phyloP scores from a whole-genome alignment of 371 early-diverging fungal species.

The Coelomomyces lativittatus region DNA sequence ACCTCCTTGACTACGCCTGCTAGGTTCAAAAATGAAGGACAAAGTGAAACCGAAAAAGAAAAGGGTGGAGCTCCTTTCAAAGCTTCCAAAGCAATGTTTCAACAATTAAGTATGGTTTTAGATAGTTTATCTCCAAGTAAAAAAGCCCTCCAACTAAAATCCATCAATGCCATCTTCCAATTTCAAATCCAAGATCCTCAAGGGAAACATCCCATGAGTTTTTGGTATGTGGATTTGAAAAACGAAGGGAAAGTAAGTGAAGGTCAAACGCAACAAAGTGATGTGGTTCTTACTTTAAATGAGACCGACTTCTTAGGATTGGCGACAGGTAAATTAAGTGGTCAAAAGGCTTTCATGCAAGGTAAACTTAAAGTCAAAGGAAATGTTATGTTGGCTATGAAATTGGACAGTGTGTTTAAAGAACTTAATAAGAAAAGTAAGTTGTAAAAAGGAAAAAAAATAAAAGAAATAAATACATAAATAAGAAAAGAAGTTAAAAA shows the following conservation, averaged over 20 bases:
- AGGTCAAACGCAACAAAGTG: conserved; percentile 20
- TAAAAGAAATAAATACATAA: too few species aligned
- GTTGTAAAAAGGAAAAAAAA: too few species aligned
- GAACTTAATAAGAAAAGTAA: background rate
- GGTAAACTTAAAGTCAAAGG: conserved; percentile 81
- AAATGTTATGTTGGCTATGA: conserved; percentile 43
- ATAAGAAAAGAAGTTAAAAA: too few species aligned
- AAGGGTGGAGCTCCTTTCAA: conserved; percentile 6
- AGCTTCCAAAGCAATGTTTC: conserved; percentile 9
- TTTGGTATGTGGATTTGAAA: conserved; percentile 53
- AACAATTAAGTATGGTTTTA: conserved; percentile 5
- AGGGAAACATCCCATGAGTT: conserved; percentile 17
- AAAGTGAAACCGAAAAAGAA: too few species aligned
- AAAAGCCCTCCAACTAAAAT: conserved; percentile 3
- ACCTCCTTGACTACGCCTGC: background rate
- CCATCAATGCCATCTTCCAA: conserved; percentile 68
- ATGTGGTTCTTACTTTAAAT: conserved; percentile 39
- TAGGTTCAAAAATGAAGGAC: too few species aligned
- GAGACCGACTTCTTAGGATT: conserved; percentile 72
- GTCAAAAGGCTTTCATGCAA: conserved; percentile 69
- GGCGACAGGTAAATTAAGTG: conserved; percentile 60
- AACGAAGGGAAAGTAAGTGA: conserved; percentile 13
- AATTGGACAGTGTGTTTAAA: background rate
- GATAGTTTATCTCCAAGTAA: conserved; percentile 4
- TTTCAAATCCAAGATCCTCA: conserved; percentile 46